These are phyloP conservation scores for Gryganskiella cystojenkinii DNA, from an alignment of 192 early-diverging fungal genomes.

Conservation along the genomic window DNA sequence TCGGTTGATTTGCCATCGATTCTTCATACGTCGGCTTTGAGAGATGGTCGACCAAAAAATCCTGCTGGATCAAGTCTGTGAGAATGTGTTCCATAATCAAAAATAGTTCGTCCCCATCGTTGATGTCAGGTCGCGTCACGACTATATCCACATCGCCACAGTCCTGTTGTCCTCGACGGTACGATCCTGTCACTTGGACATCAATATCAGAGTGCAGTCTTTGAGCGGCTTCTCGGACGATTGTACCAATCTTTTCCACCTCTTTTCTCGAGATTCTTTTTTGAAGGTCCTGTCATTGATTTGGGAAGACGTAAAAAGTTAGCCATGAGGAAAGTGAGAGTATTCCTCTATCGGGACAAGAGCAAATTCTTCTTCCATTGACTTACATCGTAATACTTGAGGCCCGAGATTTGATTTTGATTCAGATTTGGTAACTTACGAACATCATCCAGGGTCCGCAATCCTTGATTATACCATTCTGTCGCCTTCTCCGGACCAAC, in stretches of 20 bases:
- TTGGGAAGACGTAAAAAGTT: background rate
- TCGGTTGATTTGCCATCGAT: conserved; percentile 7
- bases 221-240: conserved; percentile 21
- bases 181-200: conserved; percentile 46
- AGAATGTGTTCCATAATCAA: conserved; percentile 37
- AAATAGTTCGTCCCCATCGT: conserved; percentile 36
- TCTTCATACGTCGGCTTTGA: conserved; percentile 21
- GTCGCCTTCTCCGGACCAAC: conserved; percentile 44
- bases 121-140: conserved; percentile 33
- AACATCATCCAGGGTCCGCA: conserved; percentile 42
- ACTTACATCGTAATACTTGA: conserved; percentile 39
- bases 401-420: conserved; percentile 38
- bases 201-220: conserved; percentile 38
- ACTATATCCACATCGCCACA: conserved; percentile 57
- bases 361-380: background rate
- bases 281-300: conserved; percentile 18
- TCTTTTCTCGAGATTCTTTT: conserved; percentile 50
- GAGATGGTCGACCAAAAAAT: conserved; percentile 42
- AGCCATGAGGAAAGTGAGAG: background rate
- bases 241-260: conserved; percentile 39
- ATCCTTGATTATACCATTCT: conserved; percentile 40
- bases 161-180: conserved; percentile 45
- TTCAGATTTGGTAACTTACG: conserved; percentile 27
- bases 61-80: conserved; percentile 18
- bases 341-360: background rate